phyloP scores from a whole-genome alignment of 2,329 filamentous ascomycete genomes.

The Ophiostoma sp. region DNA sequence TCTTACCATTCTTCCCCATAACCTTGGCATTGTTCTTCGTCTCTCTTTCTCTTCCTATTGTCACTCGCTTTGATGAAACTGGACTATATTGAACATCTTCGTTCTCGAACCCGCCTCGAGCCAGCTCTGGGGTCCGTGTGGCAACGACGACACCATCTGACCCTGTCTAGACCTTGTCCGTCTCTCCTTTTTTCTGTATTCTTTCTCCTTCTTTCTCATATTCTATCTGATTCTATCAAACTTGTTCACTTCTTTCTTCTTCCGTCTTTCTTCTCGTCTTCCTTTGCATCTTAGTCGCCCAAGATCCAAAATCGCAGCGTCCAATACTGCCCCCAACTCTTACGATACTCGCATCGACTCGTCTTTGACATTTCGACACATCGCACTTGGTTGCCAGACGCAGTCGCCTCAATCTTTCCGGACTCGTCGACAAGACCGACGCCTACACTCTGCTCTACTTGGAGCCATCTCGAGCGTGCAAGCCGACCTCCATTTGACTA shows the following conservation, averaged over 20 bases:
- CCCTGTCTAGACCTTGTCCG: background rate
- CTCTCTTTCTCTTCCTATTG: background rate
- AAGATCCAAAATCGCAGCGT: background rate
- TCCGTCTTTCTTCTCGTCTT: background rate
- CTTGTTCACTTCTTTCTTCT: background rate
- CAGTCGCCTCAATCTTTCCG: background rate
- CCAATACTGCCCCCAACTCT: background rate
- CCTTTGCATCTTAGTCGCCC: background rate
- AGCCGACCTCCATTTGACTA: conserved; percentile 18
- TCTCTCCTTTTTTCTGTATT: background rate
- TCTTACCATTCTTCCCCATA: background rate
- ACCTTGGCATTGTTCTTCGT: background rate
- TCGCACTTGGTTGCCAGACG: background rate
- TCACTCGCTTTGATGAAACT: no score
- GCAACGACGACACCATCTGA: background rate
- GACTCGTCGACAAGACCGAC: background rate
- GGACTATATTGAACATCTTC: background rate
- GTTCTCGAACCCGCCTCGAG: background rate
- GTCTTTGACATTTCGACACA: background rate
- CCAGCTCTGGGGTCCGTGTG: background rate
- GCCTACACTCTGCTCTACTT: background rate
- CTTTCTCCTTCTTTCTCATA: background rate
- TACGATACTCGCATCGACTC: background rate
- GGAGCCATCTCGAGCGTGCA: no score
- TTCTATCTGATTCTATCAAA: background rate